These are phyloP conservation scores for Thielaviopsis musarum DNA, from an alignment of 2,329 filamentous ascomycete species.

Conservation along the genomic window DNA sequence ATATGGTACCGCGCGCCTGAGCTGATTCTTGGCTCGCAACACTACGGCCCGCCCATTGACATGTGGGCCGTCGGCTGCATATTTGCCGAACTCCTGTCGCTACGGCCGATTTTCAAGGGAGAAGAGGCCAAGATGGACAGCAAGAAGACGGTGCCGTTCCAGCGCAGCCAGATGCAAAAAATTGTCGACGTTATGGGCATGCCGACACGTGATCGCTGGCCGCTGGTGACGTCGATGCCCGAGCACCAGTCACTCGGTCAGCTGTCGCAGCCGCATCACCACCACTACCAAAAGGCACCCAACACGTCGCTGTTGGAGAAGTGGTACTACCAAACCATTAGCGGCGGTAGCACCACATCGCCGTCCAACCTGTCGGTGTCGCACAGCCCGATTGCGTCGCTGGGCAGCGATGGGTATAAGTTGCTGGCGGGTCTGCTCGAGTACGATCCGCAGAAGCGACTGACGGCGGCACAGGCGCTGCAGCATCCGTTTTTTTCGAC, in stretches of 20 bases:
- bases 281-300: constrained; percentile 17
- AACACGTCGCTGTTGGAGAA: constrained; percentile 47
- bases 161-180: constrained; percentile 97
- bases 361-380: constrained; percentile 25
- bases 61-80: constrained; percentile 98
- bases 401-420: constrained; percentile 64
- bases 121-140: constrained; percentile 98
- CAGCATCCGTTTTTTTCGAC: constrained; percentile 77
- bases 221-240: constrained; percentile 66
- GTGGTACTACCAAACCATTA: constrained; percentile 61
- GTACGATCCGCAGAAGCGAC: constrained; percentile 77
- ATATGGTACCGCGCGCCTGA: constrained; percentile 98
- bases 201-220: constrained; percentile 79
- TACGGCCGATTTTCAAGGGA: constrained; percentile 93
- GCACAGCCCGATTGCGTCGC: constrained; percentile 32
- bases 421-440: constrained; percentile 70
- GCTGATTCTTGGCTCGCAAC: constrained; percentile 75
- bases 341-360: constrained; percentile 34
- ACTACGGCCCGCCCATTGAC: constrained; percentile 94
- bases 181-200: constrained; percentile 93
- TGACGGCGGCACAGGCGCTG: constrained; percentile 79
- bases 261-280: constrained; percentile 17
- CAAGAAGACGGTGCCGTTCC: constrained; percentile 94
- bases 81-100: constrained; percentile 79
- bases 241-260: constrained; percentile 55